Base-by-base conservation (phyloP, 116 monocot genomes). In the Trichopus zeylanicus region DNA sequence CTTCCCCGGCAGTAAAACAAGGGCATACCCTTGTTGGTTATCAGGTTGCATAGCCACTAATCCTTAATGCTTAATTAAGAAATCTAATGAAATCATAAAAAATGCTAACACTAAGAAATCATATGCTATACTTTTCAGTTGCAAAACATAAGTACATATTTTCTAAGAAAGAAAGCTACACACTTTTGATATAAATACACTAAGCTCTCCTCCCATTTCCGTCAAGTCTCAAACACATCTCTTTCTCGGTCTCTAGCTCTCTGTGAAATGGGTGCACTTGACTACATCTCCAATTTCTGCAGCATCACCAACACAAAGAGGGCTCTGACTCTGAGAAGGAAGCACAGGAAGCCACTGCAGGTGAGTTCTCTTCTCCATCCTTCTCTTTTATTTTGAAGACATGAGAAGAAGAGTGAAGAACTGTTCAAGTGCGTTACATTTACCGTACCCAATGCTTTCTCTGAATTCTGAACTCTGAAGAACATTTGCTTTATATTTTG, bases 271-370 rank as follows among this genome's bases (percentile, higher is more conserved):
- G 92, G 92, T 46, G 78, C 81, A 26, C 67, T 92, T 9, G 78
- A 84, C 33, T 60, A 81, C 61, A 48, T 92, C 81, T 68, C 78
- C n/a, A 59, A 74, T 56, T 56, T 84, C 7, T 87, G 87, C 73
- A 81, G 75, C 55, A 51, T 77, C 33, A 85, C 84, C 10, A 48
- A 74, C 34, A 81, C 77, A 28, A 75, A 49, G 61, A 60, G 62
- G 24, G 56, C 74, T 24, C 32, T 82, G 60, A 70, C 48, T 46
- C 57, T 51, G 27, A n/a, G n/a, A n/a, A n/a, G n/a, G n/a, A 85
- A 54, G 63, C 81, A 75, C 56, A 93, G 75, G 63, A 81, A 75
- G 49, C 80, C 85, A 32, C 42, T 85, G 19, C n/a, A n/a, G n/a
- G n/a, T n/a, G n/a, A n/a, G n/a, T n/a, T n/a, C n/a, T n/a, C n/a